Conservation (phyloP, 2,329 filamentous ascomycete species). For the Myriosclerotinia duriaeana region DNA sequence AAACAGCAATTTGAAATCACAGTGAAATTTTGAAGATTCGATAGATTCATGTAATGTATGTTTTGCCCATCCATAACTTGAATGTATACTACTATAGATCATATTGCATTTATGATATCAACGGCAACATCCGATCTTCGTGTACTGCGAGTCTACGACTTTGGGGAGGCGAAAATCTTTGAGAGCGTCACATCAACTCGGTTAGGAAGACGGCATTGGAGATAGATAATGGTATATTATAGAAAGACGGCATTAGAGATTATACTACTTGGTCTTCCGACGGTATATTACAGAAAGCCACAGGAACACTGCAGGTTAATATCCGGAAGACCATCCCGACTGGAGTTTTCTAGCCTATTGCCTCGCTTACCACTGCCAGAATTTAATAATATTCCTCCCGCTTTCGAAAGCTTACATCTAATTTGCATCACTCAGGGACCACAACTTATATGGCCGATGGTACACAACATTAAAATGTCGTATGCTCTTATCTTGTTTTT, state of each 20-base stretch:
- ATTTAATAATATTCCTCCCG: slow-evolving; percentile 15
- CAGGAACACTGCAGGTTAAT: slow-evolving; percentile 1
- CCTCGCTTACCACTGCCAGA: background rate
- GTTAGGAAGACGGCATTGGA: background rate
- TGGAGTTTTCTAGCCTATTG: background rate
- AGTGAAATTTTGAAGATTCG: too few relatives aligned
- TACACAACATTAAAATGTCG: background rate
- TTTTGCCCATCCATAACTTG: too few relatives aligned
- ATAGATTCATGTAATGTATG: too few relatives aligned
- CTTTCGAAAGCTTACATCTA: slow-evolving; percentile 18
- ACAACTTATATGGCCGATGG: slow-evolving; percentile 2
- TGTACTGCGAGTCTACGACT: background rate
- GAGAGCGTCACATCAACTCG: background rate
- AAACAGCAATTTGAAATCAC: too few relatives aligned
- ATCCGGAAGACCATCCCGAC: slow-evolving; percentile 6
- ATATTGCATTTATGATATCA: slow-evolving; percentile 2
- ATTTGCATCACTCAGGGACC: background rate
- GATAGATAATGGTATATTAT: background rate
- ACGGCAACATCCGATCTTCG: background rate
- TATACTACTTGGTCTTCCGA: background rate
- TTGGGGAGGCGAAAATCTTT: background rate
- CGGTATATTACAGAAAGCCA: background rate
- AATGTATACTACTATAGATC: background rate
- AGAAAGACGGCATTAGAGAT: slow-evolving; percentile 2
- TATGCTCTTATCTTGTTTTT: slow-evolving; percentile 13